Evolutionary conservation across 495 filamentous ascomycete species (phyloP), one percentile per base, ranked within the genome.

Genomic region (Parmelia sp.): DNA sequence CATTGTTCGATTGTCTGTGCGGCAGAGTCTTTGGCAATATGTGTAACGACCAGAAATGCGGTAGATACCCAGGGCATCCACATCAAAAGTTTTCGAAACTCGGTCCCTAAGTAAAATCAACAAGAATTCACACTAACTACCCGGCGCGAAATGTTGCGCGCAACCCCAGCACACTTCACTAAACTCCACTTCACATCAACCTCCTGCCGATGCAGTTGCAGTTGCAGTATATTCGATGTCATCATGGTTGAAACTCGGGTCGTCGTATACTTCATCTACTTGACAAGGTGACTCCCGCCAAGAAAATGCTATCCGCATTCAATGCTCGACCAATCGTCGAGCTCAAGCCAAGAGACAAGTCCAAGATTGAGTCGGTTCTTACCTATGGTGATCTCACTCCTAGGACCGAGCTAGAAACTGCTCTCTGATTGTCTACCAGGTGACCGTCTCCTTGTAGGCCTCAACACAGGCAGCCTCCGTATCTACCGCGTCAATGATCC

Each of bases 241-340:
- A 55, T 4, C 21, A 55, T 33, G 51, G 4, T n/a, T 3, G 27
- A 55, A 55, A 3, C 15, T 33, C 17, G 15, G 29, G 2, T 15
- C 29, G 4, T 21, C 51, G 17, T 55, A 47, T 23, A 25, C 27
- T 17, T 33, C 25, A 42, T 31, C 12, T 37, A 8, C 8, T 35
- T n/a, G 8, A 23, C 15, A 15, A 21, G 19, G 49, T 11, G 27
- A 40, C 11, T 3, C 23, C 8, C 33, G 10, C 27, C 33, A 56
- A 33, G n/a, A 42, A 21, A n/a, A 98, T 98, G 94, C 86, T 97
- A 76, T 96, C 94, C 78, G 93, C 95, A 75, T 98, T 99, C 78
- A 93, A 87, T 68, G 91, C 94, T 82, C 90, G 90, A 72, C 89
- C 95, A 66, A 89, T 97, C 71, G 88, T 97, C 80, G 94, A 99